Conservation (phyloP, 257 asterid genomes). For the Plantago major region DNA sequence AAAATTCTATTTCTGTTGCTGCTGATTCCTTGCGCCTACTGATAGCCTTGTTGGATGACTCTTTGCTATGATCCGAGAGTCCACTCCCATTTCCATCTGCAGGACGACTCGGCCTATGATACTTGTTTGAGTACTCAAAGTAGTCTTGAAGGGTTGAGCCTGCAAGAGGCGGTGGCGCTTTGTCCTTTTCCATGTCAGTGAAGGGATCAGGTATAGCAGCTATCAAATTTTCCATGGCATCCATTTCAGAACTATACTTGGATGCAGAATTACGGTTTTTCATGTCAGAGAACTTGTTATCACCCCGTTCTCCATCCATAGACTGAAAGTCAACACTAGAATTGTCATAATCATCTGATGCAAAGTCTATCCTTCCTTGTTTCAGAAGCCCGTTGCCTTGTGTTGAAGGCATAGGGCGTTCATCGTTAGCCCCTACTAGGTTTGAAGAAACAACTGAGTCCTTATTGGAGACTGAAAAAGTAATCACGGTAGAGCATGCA, state of each 20-base stretch:
- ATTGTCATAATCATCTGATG: conserved; percentile 56
- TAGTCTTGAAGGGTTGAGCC: conserved; percentile 66
- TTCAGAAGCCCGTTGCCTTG: conserved; percentile 23
- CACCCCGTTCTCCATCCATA: conserved; percentile 7
- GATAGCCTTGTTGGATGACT: conserved; percentile 24
- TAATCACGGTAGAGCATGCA: conserved; percentile 53
- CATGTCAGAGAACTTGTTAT: neutral
- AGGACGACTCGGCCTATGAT: conserved; percentile 22
- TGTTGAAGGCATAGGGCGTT: conserved; percentile 4
- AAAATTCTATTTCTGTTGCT: conserved; percentile 72
- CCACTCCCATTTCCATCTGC: conserved; percentile 48
- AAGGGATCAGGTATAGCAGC: conserved; percentile 32
- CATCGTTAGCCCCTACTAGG: conserved; percentile 32
- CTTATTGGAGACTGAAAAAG: conserved; percentile 36
- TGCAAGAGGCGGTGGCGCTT: conserved; percentile 37
- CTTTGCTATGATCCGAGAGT: conserved; percentile 36
- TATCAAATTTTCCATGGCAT: conserved; percentile 20
- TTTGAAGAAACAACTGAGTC: conserved; percentile 33
- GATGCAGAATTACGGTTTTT: neutral
- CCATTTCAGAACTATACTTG: neutral
- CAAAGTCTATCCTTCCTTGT: conserved; percentile 38
- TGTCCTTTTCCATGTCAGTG: conserved; percentile 30
- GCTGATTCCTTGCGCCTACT: conserved; percentile 34
- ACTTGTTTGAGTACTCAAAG: conserved; percentile 61
- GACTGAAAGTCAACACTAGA: conserved; percentile 41